phyloP scores from a whole-genome alignment of 352 stramenopile species.

The Phytophthora constricta region DNA sequence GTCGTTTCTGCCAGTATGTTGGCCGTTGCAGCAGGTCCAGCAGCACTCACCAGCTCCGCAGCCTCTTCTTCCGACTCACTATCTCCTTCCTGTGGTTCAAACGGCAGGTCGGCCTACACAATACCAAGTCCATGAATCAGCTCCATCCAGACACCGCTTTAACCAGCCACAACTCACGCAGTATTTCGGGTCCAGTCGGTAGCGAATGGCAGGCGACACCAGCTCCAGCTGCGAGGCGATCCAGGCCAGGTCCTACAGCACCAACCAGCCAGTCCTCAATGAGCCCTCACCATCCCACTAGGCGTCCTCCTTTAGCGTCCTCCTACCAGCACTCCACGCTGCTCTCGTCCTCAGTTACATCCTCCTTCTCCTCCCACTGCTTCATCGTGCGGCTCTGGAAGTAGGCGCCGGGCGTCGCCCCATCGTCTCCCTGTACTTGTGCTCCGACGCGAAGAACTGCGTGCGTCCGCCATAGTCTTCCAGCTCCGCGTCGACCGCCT shows the following conservation, averaged over 20 bases:
- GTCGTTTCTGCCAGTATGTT: not conserved
- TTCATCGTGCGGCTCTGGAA: constrained; percentile 71
- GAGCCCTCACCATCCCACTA: too few relatives aligned
- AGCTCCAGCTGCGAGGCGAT: constrained; percentile 61
- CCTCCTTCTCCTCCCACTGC: constrained; percentile 71
- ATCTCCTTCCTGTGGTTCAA: constrained; percentile 33
- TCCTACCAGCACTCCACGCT: constrained; percentile 51
- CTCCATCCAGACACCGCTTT: not conserved
- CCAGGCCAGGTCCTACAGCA: constrained; percentile 69
- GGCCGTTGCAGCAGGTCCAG: not conserved
- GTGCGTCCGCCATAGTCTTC: constrained; percentile 30
- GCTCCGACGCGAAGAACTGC: constrained; percentile 74
- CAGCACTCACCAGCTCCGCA: not conserved
- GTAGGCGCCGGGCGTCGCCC: constrained; percentile 45
- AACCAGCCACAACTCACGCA: constrained; percentile 51
- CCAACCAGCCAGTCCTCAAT: not conserved
- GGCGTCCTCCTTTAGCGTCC: too few relatives aligned
- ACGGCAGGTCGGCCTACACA: constrained; percentile 50
- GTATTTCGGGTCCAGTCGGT: constrained; percentile 78
- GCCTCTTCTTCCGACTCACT: constrained; percentile 8
- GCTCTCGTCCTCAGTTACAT: constrained; percentile 34
- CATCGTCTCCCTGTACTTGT: constrained; percentile 51
- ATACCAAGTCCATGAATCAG: constrained; percentile 5
- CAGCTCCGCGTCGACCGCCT: not conserved
- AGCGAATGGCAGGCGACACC: constrained; percentile 58